Percentiles rank a stretch among this genome's conserved stretches.
Evolutionary conservation across 2,329 filamentous ascomycete species (phyloP).

Genomic region (Aspergillus proliferans): DNA sequence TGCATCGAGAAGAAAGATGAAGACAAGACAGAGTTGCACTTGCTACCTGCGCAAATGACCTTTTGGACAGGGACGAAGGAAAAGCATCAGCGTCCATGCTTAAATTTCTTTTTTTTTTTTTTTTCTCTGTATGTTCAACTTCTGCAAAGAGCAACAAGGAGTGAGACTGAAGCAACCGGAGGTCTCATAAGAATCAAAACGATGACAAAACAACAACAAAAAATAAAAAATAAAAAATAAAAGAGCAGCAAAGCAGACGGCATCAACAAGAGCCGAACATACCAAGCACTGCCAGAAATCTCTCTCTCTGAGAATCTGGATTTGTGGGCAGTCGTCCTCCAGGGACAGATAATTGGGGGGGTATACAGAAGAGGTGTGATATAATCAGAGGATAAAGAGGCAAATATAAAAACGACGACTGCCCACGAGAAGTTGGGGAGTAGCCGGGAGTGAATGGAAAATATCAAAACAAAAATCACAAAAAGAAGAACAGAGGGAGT

Average conservation of each 20-base stretch:
- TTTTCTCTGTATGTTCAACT: neutral
- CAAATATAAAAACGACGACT: slow-evolving; percentile 23
- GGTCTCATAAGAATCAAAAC: slow-evolving; percentile 8
- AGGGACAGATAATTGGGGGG: slow-evolving; percentile 18
- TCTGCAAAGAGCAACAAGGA: slow-evolving; percentile 19
- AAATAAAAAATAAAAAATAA: slow-evolving; percentile 5
- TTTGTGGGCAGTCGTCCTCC: slow-evolving; percentile 33
- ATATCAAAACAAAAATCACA: slow-evolving; percentile 7
- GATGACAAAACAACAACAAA: slow-evolving; percentile 2
- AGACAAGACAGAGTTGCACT: slow-evolving; percentile 22
- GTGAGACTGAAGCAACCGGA: slow-evolving; percentile 16
- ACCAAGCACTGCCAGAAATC: slow-evolving; percentile 17
- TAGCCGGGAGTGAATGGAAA: slow-evolving; percentile 1
- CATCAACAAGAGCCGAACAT: slow-evolving; percentile 12
- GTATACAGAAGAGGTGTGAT: neutral
- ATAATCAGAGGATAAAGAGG: slow-evolving; percentile 7
- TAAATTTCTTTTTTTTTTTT: neutral
- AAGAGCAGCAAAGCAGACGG: slow-evolving; percentile 1
- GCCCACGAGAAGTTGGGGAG: slow-evolving; percentile 11
- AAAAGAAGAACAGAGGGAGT: slow-evolving; percentile 7
- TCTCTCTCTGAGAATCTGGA: slow-evolving; percentile 11
- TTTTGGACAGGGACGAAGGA: slow-evolving; percentile 22
- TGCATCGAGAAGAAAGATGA: slow-evolving; percentile 23
- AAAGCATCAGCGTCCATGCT: slow-evolving; percentile 23
- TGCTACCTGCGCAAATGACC: slow-evolving; percentile 39